Evolutionary conservation across 2,329 filamentous ascomycete genomes (phyloP).

Genomic region (Cladosporium phlei): DNA sequence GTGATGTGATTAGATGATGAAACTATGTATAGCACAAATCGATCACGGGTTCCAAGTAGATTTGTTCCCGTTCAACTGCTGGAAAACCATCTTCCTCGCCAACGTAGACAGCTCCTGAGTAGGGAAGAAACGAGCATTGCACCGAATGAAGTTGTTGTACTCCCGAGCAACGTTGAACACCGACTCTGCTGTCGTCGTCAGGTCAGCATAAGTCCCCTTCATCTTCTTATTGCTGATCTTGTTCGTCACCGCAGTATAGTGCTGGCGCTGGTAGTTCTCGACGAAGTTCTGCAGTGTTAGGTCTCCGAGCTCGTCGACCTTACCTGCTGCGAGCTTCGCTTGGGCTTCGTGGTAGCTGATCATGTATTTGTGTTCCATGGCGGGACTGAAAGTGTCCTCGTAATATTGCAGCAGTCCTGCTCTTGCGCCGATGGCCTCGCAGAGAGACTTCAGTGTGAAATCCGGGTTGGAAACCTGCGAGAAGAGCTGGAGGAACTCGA

Average conservation of each 20-base stretch:
- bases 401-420: neutral
- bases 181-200: neutral
- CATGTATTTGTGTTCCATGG: too few relatives aligned
- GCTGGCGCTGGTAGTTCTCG: neutral
- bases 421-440: neutral
- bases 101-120: neutral
- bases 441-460: neutral
- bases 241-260: neutral
- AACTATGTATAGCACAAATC: too few relatives aligned
- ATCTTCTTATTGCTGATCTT: neutral
- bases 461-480: neutral
- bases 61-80: neutral
- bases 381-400: neutral
- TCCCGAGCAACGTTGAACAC: neutral
- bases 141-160: neutral
- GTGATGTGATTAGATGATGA: too few relatives aligned
- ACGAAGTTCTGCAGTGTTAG: neutral
- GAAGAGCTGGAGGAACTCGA: slow-evolving; percentile 5
- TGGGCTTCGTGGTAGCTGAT: too few relatives aligned
- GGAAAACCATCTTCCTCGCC: neutral
- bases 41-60: neutral
- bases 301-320: too few relatives aligned
- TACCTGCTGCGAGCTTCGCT: too few relatives aligned
- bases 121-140: neutral
- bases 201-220: neutral